Conservation (phyloP, 306 rosid species). For the Quercus wislizeni region DNA sequence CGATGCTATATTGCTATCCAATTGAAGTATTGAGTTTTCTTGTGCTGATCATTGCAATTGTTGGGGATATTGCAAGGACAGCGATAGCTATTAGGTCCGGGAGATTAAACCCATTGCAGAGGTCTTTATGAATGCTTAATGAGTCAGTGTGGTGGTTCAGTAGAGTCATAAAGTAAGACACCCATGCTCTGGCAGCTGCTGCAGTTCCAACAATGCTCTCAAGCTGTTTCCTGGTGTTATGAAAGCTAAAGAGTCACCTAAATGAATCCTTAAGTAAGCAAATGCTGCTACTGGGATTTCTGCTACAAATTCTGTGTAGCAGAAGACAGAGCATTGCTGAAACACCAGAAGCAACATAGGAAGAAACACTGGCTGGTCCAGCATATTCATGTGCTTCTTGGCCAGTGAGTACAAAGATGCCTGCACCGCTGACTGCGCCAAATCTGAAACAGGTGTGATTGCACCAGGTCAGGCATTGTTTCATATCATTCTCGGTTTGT, state of each 20-base stretch:
- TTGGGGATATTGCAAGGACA: conserved; percentile 36
- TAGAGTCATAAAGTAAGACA: conserved; percentile 66
- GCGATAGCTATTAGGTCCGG: conserved; percentile 66
- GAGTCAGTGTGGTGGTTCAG: conserved; percentile 47
- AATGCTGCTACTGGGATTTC: conserved; percentile 86
- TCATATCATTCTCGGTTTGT: conserved; percentile 58
- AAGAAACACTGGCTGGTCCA: conserved; percentile 65
- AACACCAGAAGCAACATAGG: conserved; percentile 62
- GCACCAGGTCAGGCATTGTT: conserved; percentile 61
- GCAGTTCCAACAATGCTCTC: conserved; percentile 62
- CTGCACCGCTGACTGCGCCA: conserved; percentile 69
- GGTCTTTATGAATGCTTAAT: conserved; percentile 42
- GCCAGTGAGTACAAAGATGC: conserved; percentile 76
- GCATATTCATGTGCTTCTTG: conserved; percentile 51
- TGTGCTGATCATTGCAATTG: conserved; percentile 63
- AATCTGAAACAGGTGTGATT: conserved; percentile 79
- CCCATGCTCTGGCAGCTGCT: conserved; percentile 71
- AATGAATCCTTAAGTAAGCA: conserved; percentile 68
- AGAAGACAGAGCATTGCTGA: conserved; percentile 80
- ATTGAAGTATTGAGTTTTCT: conserved; percentile 53
- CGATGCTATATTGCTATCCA: conserved; percentile 50
- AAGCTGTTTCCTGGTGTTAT: conserved; percentile 68
- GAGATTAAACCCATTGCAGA: conserved; percentile 47
- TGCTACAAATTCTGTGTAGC: conserved; percentile 74
- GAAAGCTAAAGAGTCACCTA: conserved; percentile 79